Evolutionary conservation across 1,284 basidiomycete species (phyloP), one percentile per base, ranked within the genome.

Genomic region (Malassezia furfur): DNA sequence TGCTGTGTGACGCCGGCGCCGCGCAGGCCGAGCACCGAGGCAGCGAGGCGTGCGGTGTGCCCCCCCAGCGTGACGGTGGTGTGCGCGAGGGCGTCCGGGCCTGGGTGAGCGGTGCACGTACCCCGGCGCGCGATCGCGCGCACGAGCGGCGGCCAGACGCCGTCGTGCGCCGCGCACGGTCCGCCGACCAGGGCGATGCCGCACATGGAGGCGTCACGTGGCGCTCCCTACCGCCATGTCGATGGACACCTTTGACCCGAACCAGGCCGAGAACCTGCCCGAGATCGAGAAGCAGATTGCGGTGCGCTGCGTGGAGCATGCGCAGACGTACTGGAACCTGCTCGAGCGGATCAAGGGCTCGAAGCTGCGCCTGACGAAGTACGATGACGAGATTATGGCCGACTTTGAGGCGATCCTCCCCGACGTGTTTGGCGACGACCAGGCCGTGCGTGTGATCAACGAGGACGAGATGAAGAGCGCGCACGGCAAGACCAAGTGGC

Each of bases 231-330:
- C 31, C 7, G 14, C 41, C 48, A 56, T 56, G 54, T 56, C 54
- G 22, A 15, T 50, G 40, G 40, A 44, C 22, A 65, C 45, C 12
- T 72, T 74, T 37, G 70, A 74, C 49, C 64, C 71, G 48, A 69
- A 72, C 60, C 60, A 63, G 57, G 68, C 90, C 11, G 87, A 89
- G 76, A 96, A 96, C 79, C 79, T 85, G 67, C 79, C 84, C 61
- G 90, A 91, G 85, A 93, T 98, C 65, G 93, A 98, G 79, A 91
- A 91, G 82, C 91, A 96, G 86, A 65, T 69, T 57, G 93, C 93
- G 25, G 93, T 98, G 51, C 90, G 87, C 77, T 90, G 90, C 34
- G 91, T 96, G 57, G 89, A 64, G 61, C 63, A 64, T 51, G 55
- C 62, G n/a, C 73, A 93, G 87, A 91, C 90, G 6, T 96, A 96